These are phyloP conservation scores for Coniferiporia sulphurascens DNA, from an alignment of 1,284 basidiomycete species.

Conservation along the genomic window DNA sequence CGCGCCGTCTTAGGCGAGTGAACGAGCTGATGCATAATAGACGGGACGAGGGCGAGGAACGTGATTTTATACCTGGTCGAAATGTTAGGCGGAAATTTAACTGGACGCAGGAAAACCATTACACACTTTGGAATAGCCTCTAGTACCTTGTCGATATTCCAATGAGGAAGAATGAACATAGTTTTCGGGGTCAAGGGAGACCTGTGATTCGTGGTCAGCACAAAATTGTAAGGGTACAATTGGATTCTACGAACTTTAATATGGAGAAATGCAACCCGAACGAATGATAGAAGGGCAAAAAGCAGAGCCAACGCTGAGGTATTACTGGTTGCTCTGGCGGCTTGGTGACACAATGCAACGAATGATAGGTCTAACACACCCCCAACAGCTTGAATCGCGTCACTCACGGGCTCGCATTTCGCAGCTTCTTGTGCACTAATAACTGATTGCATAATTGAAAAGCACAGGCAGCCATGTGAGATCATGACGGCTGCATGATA, in stretches of 20 bases:
- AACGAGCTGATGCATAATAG: conserved; percentile 60
- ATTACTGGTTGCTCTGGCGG: conserved; percentile 32
- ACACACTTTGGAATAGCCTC: conserved; percentile 40
- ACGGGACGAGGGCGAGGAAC: conserved; percentile 52
- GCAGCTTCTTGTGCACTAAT: conserved; percentile 27
- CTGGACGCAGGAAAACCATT: not conserved
- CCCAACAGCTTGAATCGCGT: too few relatives aligned
- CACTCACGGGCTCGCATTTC: conserved; percentile 20
- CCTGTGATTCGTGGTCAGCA: conserved; percentile 19
- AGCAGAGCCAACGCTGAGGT: conserved; percentile 46
- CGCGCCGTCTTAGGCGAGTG: conserved; percentile 45
- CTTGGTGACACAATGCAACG: conserved; percentile 25
- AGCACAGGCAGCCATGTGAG: conserved; percentile 63
- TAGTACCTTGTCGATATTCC: conserved; percentile 47
- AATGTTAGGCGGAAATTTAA: not conserved
- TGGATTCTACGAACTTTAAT: conserved; percentile 32
- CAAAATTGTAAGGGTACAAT: too few relatives aligned
- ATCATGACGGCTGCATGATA: conserved; percentile 59
- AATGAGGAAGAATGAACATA: conserved; percentile 50
- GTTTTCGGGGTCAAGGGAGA: conserved; percentile 41
- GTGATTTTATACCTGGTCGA: conserved; percentile 47
- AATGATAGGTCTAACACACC: too few relatives aligned
- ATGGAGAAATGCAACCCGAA: conserved; percentile 54
- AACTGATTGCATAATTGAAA: conserved; percentile 40
- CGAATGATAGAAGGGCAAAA: conserved; percentile 65